Conservation (phyloP, 108 stramenopile species). For the Nannochloropsis salina region DNA sequence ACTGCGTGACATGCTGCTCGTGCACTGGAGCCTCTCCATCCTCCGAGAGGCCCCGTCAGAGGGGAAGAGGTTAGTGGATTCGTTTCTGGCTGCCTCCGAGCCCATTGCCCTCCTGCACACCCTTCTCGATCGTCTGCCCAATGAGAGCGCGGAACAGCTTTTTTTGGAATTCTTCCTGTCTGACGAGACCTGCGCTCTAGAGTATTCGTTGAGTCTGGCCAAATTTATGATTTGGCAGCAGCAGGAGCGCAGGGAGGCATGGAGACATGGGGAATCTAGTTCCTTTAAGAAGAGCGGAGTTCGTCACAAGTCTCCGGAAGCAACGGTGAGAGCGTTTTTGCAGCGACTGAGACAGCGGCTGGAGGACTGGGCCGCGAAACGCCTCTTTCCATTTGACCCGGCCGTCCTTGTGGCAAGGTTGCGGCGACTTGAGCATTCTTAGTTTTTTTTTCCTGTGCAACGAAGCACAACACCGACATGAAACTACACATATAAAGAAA, state of each 20-base stretch:
- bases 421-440: background rate
- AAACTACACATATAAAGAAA: too few relatives aligned
- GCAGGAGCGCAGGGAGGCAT: background rate
- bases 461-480: too few relatives aligned
- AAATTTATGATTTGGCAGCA: background rate
- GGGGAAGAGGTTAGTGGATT: background rate
- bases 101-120: background rate
- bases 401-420: background rate
- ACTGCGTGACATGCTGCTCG: background rate
- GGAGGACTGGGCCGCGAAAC: background rate
- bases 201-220: background rate
- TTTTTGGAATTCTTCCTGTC: background rate
- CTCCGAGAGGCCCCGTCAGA: background rate
- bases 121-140: background rate
- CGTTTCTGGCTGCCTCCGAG: background rate
- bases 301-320: background rate
- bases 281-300: background rate
- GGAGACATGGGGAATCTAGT: background rate
- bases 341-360: slow-evolving; percentile 12
- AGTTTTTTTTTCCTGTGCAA: too few relatives aligned
- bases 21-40: background rate
- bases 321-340: background rate
- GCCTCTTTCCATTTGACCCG: background rate
- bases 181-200: slow-evolving; percentile 2
- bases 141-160: slow-evolving; percentile 13